phyloP scores from a whole-genome alignment of 495 filamentous ascomycete species.

The Neurospora sp. region DNA sequence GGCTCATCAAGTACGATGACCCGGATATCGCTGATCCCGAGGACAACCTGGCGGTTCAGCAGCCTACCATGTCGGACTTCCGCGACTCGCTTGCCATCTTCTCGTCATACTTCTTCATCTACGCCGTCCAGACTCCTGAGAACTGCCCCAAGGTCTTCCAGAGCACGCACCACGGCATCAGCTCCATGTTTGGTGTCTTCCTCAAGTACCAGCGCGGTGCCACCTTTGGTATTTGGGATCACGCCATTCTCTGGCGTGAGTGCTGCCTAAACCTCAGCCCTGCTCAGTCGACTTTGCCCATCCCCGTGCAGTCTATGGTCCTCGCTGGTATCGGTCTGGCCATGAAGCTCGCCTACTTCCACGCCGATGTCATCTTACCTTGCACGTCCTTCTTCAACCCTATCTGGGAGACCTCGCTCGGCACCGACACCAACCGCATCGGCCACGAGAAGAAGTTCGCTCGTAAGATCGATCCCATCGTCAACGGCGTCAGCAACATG shows the following conservation, averaged over 20 bases:
- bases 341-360: constrained; percentile 32
- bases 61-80: constrained; percentile 47
- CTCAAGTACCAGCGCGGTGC: constrained; percentile 53
- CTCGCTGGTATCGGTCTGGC: constrained; percentile 24
- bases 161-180: constrained; percentile 55
- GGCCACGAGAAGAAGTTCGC: constrained; percentile 49
- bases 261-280: constrained; percentile 39
- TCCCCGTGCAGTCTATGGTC: constrained; percentile 43
- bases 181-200: constrained; percentile 55
- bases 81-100: constrained; percentile 50
- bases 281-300: constrained; percentile 10
- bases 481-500: constrained; percentile 60
- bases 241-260: constrained; percentile 57
- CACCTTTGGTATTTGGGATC: constrained; percentile 59
- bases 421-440: constrained; percentile 46
- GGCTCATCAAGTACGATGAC: constrained; percentile 47
- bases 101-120: constrained; percentile 60
- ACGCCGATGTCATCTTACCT: constrained; percentile 55
- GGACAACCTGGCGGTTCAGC: constrained; percentile 47
- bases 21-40: constrained; percentile 38
- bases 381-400: constrained; percentile 61
- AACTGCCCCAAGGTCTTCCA: constrained; percentile 57
- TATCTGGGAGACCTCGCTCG: constrained; percentile 57
- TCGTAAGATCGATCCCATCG: constrained; percentile 57
- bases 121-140: constrained; percentile 54